A percentile compares a stretch with the other conserved stretches of the same genome.
Conservation (phyloP, 495 filamentous ascomycete species). For the Aspergillus coremiiformis region DNA sequence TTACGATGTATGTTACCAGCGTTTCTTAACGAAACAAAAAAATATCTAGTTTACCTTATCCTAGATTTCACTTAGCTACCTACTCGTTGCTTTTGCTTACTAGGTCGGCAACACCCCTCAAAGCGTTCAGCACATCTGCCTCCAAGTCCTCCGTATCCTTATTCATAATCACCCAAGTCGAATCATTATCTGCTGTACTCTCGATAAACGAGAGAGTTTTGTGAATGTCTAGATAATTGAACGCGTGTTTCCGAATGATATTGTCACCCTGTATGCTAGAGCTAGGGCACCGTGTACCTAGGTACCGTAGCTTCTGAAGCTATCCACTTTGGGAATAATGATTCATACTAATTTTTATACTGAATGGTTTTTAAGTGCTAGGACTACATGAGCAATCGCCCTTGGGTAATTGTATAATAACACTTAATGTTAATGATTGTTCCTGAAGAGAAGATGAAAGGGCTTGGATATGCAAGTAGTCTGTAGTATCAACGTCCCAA, state of each 20-base stretch:
- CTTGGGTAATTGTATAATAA: too few relatives aligned
- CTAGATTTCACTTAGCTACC: neutral
- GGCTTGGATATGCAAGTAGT: too few relatives aligned
- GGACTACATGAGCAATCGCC: too few relatives aligned
- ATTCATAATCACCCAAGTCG: neutral
- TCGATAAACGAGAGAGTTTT: neutral
- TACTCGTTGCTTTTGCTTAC: too few relatives aligned
- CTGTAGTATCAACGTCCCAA: neutral
- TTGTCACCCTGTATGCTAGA: too few relatives aligned
- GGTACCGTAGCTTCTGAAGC: too few relatives aligned
- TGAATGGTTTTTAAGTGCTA: too few relatives aligned
- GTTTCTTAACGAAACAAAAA: neutral
- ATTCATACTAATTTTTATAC: too few relatives aligned
- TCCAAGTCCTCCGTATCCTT: neutral
- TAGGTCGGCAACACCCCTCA: neutral
- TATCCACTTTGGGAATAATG: too few relatives aligned
- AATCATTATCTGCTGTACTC: neutral
- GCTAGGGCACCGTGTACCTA: too few relatives aligned
- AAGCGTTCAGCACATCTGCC: neutral
- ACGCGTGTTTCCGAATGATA: neutral
- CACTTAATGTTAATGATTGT: too few relatives aligned
- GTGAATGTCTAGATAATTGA: neutral
- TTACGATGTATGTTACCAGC: conserved; percentile 4
- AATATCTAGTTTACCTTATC: neutral
- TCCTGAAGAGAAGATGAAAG: too few relatives aligned